Evolutionary conservation across 768 basidiomycete species (phyloP), one percentile per base, ranked within the genome.

Genomic region (Naematelia encephala): DNA sequence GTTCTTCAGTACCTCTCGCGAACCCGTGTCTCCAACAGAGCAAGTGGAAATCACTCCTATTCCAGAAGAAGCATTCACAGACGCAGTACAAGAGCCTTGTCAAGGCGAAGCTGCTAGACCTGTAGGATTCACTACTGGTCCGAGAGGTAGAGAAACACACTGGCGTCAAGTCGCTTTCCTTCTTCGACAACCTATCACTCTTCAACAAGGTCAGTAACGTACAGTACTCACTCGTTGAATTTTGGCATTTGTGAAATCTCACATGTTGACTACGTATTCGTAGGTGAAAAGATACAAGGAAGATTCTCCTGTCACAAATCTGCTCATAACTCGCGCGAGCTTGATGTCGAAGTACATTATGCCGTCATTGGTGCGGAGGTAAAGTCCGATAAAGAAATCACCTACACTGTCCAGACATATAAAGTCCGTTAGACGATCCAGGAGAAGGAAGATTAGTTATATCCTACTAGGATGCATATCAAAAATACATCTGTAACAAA

Each of bases 131-230:
- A 93, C 90, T 67, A 98, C 94, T 0, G 90, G 94, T 0, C 92
- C 94, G 10, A 79, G 79, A 67, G 92, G 89, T 57, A 84, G 84
- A 22, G 85, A 90, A 10, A 98, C 93, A 25, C 94, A 99, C 75
- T 98, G 94, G 94, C 92, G 91, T 74, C 94, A 99, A 73, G 91
- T 94, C 0, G 67, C 91, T 1, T 96, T 99, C 78, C 77, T 98
- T 65, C 81, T 99, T 57, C 80, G 83, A 47, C 85, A 91, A 56
- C 88, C 90, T 0, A 83, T 97, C 53, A 70, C 76, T n/a, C 85
- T 89, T 1, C 82, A 83, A 2, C 86, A 89, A 80, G 90, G 90
- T 87, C 42, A 14, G 84, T 77, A 2, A 2, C 19, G n/a, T 23
- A 48, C 5, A 57, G 21, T 11, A 21, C 42, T 5, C 8, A 47